phyloP scores from a whole-genome alignment of 2,329 filamentous ascomycete genomes.

The Chaetomiaceae sp. region DNA sequence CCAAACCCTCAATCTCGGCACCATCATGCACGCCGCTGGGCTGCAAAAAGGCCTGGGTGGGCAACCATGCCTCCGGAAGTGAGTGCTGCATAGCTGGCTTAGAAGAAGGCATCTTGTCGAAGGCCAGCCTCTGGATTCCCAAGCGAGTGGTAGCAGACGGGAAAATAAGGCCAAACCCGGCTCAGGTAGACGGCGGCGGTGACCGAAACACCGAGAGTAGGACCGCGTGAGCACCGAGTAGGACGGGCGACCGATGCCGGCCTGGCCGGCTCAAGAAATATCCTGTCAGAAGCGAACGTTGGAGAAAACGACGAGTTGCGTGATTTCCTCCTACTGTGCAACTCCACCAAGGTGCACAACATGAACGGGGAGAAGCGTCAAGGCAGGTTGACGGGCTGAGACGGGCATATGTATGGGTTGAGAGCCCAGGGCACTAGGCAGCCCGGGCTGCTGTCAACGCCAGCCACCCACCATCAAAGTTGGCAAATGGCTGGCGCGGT shows the following conservation, averaged over 20 bases:
- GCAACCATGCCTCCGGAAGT: conserved; percentile 45
- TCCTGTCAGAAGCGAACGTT: conserved; percentile 16
- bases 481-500: conserved; percentile 13
- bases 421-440: background rate
- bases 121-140: background rate
- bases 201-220: background rate
- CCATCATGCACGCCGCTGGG: conserved; percentile 38
- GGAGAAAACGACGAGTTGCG: conserved; percentile 1
- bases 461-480: conserved; percentile 11
- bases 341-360: conserved; percentile 7
- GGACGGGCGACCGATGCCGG: conserved; percentile 23
- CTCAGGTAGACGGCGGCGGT: background rate
- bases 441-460: background rate
- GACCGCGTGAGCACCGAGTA: conserved; percentile 5
- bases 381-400: conserved; percentile 11
- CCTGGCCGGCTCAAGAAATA: conserved; percentile 27
- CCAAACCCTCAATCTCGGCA: conserved; percentile 38
- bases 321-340: conserved; percentile 14
- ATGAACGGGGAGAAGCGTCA: conserved; percentile 1
- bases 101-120: conserved; percentile 32
- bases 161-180: background rate
- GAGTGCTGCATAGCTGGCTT: conserved; percentile 25
- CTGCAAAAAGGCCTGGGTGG: conserved; percentile 43
- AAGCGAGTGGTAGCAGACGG: background rate
- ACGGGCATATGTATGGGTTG: conserved; percentile 17